Conservation (phyloP, 805 yeast species). For the Schwanniomyces yamadae region DNA sequence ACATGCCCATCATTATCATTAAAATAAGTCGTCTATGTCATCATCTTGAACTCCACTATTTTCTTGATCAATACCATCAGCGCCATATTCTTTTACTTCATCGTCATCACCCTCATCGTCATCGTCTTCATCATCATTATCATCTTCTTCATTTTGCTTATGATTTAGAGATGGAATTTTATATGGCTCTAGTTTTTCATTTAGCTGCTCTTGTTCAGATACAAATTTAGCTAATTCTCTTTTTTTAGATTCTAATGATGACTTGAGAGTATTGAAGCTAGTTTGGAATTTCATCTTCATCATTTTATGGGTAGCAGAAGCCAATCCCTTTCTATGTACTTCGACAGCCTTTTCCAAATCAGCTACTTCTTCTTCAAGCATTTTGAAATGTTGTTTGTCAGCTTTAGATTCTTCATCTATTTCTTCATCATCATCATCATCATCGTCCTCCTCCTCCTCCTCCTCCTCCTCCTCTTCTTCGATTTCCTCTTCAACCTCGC, state of each 20-base stretch:
- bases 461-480: constrained; percentile 58
- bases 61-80: constrained; percentile 24
- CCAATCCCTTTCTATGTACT: constrained; percentile 70
- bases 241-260: constrained; percentile 79
- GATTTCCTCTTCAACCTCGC: constrained; percentile 48
- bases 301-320: constrained; percentile 76
- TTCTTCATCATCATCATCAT: constrained; percentile 48
- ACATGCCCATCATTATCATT: constrained; percentile 2
- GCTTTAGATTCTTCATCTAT: constrained; percentile 55
- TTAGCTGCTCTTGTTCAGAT: constrained; percentile 27
- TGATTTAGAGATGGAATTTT: constrained; percentile 10
- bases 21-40: constrained; percentile 41
- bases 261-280: constrained; percentile 71
- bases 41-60: constrained; percentile 29
- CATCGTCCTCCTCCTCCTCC: constrained; percentile 53
- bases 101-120: constrained; percentile 30
- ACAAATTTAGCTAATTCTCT: constrained; percentile 49
- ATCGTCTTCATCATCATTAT: constrained; percentile 26
- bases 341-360: constrained; percentile 78
- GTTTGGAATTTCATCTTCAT: constrained; percentile 83
- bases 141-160: constrained; percentile 19
- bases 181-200: constrained; percentile 19
- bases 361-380: constrained; percentile 78
- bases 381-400: constrained; percentile 51
- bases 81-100: constrained; percentile 22